Evolutionary conservation across 163 green algal species (phyloP).

Genomic region (Chloromonas sp.): DNA sequence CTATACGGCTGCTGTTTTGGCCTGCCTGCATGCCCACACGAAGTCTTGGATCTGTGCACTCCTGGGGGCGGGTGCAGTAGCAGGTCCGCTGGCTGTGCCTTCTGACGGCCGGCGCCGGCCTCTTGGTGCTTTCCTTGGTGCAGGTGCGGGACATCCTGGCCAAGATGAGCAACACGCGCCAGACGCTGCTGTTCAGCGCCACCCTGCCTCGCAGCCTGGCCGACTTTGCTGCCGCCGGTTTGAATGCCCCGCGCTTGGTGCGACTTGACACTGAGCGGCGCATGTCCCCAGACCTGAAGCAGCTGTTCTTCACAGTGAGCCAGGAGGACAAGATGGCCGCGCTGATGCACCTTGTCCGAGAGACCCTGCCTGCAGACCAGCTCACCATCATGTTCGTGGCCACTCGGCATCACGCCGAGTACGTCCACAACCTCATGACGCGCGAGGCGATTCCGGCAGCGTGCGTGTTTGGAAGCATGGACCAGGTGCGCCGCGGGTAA

Average conservation of each 20-base stretch:
- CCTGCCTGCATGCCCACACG: too few species aligned
- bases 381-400: slow-evolving; percentile 83
- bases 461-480: slow-evolving; percentile 90
- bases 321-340: slow-evolving; percentile 42
- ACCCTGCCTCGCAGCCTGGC: slow-evolving; percentile 87
- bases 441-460: slow-evolving; percentile 56
- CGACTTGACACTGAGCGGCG: slow-evolving; percentile 88
- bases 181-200: slow-evolving; percentile 94
- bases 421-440: slow-evolving; percentile 75
- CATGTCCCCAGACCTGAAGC: slow-evolving; percentile 77
- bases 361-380: slow-evolving; percentile 57
- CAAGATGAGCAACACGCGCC: slow-evolving; percentile 58
- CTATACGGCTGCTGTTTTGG: too few species aligned
- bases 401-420: slow-evolving; percentile 94
- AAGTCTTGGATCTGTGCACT: too few species aligned
- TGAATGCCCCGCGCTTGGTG: slow-evolving; percentile 82
- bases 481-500: slow-evolving; percentile 59
- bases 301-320: slow-evolving; percentile 80
- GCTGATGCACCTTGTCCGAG: slow-evolving; percentile 77
- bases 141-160: slow-evolving; percentile 66
- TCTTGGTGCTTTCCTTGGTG: too few species aligned
- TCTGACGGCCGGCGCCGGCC: too few species aligned
- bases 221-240: slow-evolving; percentile 79
- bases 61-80: too few species aligned
- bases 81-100: too few species aligned